These are phyloP conservation scores for Sporisorium iseilematis-ciliati DNA, from an alignment of 1,284 basidiomycete species.

Conservation along the genomic window DNA sequence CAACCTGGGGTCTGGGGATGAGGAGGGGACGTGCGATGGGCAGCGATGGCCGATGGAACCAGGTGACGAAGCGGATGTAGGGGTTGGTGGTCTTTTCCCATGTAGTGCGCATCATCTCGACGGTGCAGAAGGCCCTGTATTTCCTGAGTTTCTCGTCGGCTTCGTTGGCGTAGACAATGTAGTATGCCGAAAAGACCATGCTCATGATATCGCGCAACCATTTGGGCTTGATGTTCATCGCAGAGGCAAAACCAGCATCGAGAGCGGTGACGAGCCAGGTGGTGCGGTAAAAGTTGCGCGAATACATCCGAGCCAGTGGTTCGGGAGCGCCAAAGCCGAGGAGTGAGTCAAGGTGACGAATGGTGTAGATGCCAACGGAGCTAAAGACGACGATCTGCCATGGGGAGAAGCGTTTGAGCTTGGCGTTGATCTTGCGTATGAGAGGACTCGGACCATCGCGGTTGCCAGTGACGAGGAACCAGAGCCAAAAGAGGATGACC, in stretches of 20 bases:
- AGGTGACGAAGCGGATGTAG: constrained; percentile 80
- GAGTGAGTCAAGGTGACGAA: constrained; percentile 87
- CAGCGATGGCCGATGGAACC: constrained; percentile 75
- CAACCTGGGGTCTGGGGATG: constrained; percentile 78
- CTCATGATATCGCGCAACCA: constrained; percentile 84
- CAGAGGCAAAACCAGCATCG: constrained; percentile 97
- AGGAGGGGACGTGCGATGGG: constrained; percentile 80
- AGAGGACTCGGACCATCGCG: constrained; percentile 53
- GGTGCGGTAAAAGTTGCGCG: constrained; percentile 92
- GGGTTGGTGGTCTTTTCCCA: constrained; percentile 98
- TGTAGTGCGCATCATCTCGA: constrained; percentile 92
- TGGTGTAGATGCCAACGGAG: constrained; percentile 84
- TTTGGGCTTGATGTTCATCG: constrained; percentile 90
- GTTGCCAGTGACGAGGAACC: constrained; percentile 45
- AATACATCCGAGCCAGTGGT: constrained; percentile 84
- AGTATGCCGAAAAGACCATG: constrained; percentile 84
- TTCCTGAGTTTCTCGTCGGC: constrained; percentile 87
- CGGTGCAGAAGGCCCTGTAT: constrained; percentile 90
- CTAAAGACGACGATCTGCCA: constrained; percentile 92
- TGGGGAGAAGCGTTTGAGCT: constrained; percentile 79
- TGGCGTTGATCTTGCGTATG: constrained; percentile 37
- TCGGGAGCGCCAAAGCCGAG: constrained; percentile 90
- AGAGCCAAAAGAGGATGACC: constrained; percentile 59
- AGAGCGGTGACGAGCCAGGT: constrained; percentile 89
- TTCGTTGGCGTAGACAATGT: constrained; percentile 91